Base-by-base conservation (phyloP, 805 yeast species). In the Myxozyma melibiosi region DNA sequence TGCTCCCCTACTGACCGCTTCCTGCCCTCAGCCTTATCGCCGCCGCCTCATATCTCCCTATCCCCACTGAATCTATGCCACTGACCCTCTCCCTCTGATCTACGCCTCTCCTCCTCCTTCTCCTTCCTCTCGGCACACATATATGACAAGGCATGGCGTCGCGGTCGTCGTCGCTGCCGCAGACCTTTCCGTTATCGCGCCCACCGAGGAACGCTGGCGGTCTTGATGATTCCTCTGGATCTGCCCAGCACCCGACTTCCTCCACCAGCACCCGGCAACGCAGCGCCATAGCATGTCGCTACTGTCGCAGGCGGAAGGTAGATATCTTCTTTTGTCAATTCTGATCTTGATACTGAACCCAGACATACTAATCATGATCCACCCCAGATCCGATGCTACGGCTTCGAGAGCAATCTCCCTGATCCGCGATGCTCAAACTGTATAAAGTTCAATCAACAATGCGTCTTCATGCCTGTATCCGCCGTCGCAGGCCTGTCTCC, bases 251-350 rank as follows among this genome's bases (percentile, higher is more conserved):
- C 31, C 40, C 50, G n/a, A n/a, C n/a, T 34, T 16, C 34, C 13
- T 5, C 50, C 11, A 11, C 50, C 18, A 40, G 50, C 31, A 45
- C 55, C 9, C 57, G 71, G 4, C 71, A 68, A 55, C 56, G 71
- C 22, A 67, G 67, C 22, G 68, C 71, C 9, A 67, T 68, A 13
- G 71, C 71, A 11, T 68, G 71, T 53, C 64, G 71, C 37, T 67
- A 68, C 51, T 68, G 71, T 50, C 65, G 71, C 8, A 63, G 71
- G 9, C 63, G 71, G 11, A 68, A 68, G 58, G 57, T 56, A 33
- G 5, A 9, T 20, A 35, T 42, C 38, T 42, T 34, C 14, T 14
- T 34, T 9, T 13, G n/a, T 22, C 22, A 6, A 16, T 22, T 18
- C n/a, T 2, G 18, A 6, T 25, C 16, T 24, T 27, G 25, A 3